Base-by-base conservation (phyloP, 1,284 basidiomycete species). In the Irpex rosettiformis region DNA sequence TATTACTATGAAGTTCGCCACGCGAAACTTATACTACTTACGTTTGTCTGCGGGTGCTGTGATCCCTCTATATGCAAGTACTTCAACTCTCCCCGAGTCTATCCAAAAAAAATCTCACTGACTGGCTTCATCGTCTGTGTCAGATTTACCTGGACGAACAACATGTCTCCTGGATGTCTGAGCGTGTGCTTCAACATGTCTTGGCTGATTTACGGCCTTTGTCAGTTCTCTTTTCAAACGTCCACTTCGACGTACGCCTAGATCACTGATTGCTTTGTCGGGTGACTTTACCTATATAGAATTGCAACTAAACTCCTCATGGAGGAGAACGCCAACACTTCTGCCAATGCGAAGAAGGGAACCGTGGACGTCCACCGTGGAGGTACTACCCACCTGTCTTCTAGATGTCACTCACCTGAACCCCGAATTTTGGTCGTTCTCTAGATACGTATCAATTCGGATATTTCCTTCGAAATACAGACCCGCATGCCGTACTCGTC, bases 111-210 rank as follows among this genome's bases (percentile, higher is more conserved):
- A 5, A 3, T 33, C 13, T 16, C 18, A 1, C 37, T 40, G 11
- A 8, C 30, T 45, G 5, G 11, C 10, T 8, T 25, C 42, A 33
- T 53, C 90, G 89, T 69, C 33, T 8, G 16, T 16, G 33, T 8
- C 33, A 37, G 33, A 11, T 37, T 8, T 37, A 37, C 33, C 79
- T 92, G 13, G 89, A 92, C 67, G 86, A 88, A 63, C 79, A 81
- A n/a, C 90, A 92, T 72, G 68, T 87, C 16, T 77, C 82, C 48
- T 92, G 90, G 90, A 92, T 92, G 89, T 83, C 87, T 4, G 89
- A 92, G 62, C 64, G 73, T 25, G 75, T 85, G 45, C 73, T 92
- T 11, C 89, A 91, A 66, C 81, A 83, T 66, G 85, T 92, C 24
- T 76, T 92, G 2, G 79, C 81, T 13, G 89, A 92, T 67, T 70